phyloP scores from a whole-genome alignment of 768 basidiomycete species.

The Amanita phalloides region DNA sequence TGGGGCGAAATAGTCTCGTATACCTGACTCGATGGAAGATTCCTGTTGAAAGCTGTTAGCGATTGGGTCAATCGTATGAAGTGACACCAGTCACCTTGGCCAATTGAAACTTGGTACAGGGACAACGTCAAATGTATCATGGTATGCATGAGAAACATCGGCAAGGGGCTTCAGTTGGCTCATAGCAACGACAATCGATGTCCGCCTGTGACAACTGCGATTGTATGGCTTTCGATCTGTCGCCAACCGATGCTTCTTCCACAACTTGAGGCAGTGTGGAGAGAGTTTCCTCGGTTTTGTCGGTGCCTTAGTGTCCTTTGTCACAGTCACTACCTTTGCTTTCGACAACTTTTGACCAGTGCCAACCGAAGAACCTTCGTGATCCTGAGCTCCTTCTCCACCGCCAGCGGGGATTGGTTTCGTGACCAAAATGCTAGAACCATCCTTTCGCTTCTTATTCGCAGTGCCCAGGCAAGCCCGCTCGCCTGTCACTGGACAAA shows the following conservation, averaged over 20 bases:
- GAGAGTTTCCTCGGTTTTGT: conserved; percentile 28
- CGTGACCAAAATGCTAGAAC: conserved; percentile 40
- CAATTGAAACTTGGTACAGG: conserved; percentile 26
- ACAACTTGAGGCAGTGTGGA: conserved; percentile 50
- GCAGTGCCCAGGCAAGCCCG: conserved; percentile 31
- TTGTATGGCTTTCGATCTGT: background rate
- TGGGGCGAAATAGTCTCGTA: conserved; percentile 43
- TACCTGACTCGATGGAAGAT: conserved; percentile 41
- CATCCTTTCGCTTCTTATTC: conserved; percentile 50
- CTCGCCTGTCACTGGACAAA: conserved; percentile 64
- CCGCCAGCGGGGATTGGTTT: conserved; percentile 29
- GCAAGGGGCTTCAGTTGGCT: conserved; percentile 65
- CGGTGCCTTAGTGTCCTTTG: conserved; percentile 23
- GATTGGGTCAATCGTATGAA: conserved; percentile 6
- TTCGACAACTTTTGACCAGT: background rate
- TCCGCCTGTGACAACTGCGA: conserved; percentile 32
- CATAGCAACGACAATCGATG: conserved; percentile 67
- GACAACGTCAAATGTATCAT: conserved; percentile 23
- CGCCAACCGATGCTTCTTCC: conserved; percentile 15
- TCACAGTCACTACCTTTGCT: conserved; percentile 5
- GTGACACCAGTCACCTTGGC: conserved; percentile 32
- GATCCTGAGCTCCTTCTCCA: conserved; percentile 28
- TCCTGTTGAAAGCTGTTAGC: conserved; percentile 25
- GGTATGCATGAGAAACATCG: conserved; percentile 65
- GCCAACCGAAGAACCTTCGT: conserved; percentile 21